Conservation (phyloP, 1,284 basidiomycete genomes). For the Boletus mariae region DNA sequence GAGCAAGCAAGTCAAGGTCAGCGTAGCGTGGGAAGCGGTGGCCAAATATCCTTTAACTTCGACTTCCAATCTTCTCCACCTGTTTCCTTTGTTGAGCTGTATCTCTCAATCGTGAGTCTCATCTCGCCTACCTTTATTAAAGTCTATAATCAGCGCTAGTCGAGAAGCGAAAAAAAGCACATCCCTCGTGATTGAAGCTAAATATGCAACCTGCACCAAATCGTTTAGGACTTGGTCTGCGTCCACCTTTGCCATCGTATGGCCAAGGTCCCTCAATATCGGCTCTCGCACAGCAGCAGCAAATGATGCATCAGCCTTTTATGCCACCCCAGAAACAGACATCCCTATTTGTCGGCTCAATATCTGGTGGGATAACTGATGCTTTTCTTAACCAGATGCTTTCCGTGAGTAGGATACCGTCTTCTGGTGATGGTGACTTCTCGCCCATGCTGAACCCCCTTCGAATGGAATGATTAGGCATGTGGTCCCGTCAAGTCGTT, state of each 20-base stretch:
- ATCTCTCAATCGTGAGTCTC: constrained; percentile 8
- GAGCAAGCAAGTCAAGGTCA: too few species aligned
- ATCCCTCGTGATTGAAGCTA: constrained; percentile 6
- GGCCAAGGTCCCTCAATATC: constrained; percentile 85
- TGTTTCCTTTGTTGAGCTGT: too few species aligned
- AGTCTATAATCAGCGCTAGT: background rate
- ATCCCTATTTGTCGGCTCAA: constrained; percentile 90
- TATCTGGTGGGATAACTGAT: constrained; percentile 89
- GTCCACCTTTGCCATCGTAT: constrained; percentile 77
- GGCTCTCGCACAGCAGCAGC: constrained; percentile 80
- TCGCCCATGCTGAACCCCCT: constrained; percentile 1
- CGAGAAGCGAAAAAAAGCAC: constrained; percentile 1
- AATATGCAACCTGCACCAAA: constrained; percentile 66
- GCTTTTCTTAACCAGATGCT: constrained; percentile 74
- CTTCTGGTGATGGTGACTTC: background rate
- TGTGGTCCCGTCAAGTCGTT: constrained; percentile 86
- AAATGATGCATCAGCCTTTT: constrained; percentile 57
- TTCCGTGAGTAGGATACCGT: constrained; percentile 50
- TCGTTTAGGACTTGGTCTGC: constrained; percentile 79
- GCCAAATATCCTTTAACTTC: too few species aligned
- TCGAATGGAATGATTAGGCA: constrained; percentile 47
- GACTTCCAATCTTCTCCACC: too few species aligned
- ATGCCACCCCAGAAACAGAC: constrained; percentile 56
- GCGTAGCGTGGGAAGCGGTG: constrained; percentile 1
- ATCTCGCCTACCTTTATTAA: background rate